A percentile compares a stretch with the other conserved stretches of the same genome.
phyloP scores from a whole-genome alignment of 805 yeast species.

The Kodamaea fukazawae region DNA sequence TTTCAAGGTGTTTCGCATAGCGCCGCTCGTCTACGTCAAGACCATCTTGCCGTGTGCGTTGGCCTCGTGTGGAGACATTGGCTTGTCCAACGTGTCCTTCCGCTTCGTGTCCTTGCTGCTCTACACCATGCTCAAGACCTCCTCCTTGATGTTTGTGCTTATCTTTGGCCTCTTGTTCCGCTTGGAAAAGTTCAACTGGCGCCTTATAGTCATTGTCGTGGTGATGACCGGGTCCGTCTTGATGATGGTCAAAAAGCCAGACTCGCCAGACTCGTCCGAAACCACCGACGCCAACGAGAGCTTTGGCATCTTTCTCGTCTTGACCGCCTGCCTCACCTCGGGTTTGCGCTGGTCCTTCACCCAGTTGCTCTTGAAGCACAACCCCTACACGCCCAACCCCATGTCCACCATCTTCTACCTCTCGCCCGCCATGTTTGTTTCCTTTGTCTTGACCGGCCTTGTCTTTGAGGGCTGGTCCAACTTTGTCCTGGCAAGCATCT shows the following conservation, averaged over 20 bases:
- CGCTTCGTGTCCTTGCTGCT: constrained; percentile 75
- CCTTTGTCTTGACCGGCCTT: constrained; percentile 61
- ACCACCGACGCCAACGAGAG: constrained; percentile 20
- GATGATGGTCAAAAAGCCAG: constrained; percentile 67
- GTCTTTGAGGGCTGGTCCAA: constrained; percentile 63
- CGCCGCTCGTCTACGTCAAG: constrained; percentile 33
- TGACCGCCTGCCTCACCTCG: constrained; percentile 74
- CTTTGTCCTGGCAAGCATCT: constrained; percentile 55
- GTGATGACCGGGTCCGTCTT: constrained; percentile 83
- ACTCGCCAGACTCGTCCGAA: constrained; percentile 13
- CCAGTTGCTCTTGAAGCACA: constrained; percentile 68
- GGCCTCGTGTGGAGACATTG: constrained; percentile 91
- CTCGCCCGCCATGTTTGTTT: constrained; percentile 77
- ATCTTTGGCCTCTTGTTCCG: constrained; percentile 81
- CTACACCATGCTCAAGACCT: constrained; percentile 91
- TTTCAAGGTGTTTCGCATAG: constrained; percentile 21
- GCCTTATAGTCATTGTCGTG: constrained; percentile 63
- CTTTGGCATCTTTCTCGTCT: constrained; percentile 70
- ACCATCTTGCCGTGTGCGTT: constrained; percentile 79
- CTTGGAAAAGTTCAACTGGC: constrained; percentile 70
- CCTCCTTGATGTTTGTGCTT: constrained; percentile 83
- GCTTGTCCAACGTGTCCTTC: constrained; percentile 83
- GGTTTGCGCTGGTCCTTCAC: constrained; percentile 96
- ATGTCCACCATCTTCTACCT: constrained; percentile 78
- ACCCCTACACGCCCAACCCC: constrained; percentile 65